These are phyloP conservation scores for Cyclocybe aegerita DNA, from an alignment of 768 basidiomycete species.

Conservation along the genomic window DNA sequence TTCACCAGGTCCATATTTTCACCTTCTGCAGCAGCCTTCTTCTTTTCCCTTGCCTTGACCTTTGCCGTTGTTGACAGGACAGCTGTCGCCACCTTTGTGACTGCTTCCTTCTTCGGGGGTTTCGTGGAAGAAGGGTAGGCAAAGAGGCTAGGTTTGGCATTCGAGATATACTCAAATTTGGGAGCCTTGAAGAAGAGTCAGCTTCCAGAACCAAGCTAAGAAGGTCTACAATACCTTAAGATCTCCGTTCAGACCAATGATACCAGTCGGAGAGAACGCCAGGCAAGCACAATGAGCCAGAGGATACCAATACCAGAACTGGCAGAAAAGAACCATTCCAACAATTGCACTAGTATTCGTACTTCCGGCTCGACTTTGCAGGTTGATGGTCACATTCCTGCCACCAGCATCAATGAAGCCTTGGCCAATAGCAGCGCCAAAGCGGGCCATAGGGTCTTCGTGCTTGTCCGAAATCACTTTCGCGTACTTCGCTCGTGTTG, in stretches of 20 bases:
- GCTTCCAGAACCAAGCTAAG: constrained; percentile 2
- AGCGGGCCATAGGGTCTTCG: constrained; percentile 98
- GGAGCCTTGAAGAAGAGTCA: constrained; percentile 61
- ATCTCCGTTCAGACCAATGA: constrained; percentile 87
- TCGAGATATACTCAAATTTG: constrained; percentile 87
- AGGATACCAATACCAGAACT: constrained; percentile 99
- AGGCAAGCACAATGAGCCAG: constrained; percentile 90
- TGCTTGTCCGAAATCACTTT: constrained; percentile 96
- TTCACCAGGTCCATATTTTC: constrained; percentile 83
- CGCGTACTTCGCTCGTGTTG: constrained; percentile 80
- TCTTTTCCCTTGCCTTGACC: constrained; percentile 93
- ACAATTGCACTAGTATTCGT: constrained; percentile 93
- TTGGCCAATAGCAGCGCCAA: constrained; percentile 94
- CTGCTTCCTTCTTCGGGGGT: constrained; percentile 90
- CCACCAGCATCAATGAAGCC: constrained; percentile 98
- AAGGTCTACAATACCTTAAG: constrained; percentile 56
- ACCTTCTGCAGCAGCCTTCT: constrained; percentile 80
- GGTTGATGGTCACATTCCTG: constrained; percentile 90
- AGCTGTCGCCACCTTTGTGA: constrained; percentile 89
- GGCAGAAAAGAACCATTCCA: constrained; percentile 97
- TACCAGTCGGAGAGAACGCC: constrained; percentile 93
- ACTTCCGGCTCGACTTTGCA: constrained; percentile 92
- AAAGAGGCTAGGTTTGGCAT: constrained; percentile 87
- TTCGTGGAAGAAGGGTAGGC: constrained; percentile 88
- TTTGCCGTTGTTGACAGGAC: constrained; percentile 97